phyloP scores from a whole-genome alignment of 2,329 filamentous ascomycete genomes.

The Xylaria sp. region DNA sequence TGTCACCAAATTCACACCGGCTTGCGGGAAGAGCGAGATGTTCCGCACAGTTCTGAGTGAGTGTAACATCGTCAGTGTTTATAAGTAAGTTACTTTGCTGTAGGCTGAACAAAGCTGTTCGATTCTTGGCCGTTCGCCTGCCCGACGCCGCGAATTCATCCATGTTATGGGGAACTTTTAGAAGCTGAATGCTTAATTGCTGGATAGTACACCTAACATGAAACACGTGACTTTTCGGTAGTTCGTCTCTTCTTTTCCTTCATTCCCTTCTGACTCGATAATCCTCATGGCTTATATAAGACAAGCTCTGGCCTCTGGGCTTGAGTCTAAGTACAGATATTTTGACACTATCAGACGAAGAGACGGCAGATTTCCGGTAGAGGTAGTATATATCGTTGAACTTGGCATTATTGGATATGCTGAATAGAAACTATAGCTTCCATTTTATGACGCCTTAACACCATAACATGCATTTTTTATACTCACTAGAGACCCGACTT shows the following conservation, averaged over 20 bases:
- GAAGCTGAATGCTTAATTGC: too few relatives aligned
- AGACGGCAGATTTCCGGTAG: neutral
- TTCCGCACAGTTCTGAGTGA: neutral
- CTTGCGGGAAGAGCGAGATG: neutral
- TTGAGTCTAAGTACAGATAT: too few relatives aligned
- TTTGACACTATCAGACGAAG: neutral
- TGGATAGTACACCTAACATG: too few relatives aligned
- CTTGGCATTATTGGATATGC: constrained; percentile 21
- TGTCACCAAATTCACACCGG: neutral
- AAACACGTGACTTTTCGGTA: too few relatives aligned
- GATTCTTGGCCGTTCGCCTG: neutral
- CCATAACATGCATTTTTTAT: constrained; percentile 33
- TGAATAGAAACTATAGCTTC: constrained; percentile 1
- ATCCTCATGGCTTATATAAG: neutral
- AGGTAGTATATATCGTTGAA: constrained; percentile 3
- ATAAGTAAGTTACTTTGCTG: neutral
- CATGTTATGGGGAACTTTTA: too few relatives aligned
- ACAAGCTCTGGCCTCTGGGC: neutral
- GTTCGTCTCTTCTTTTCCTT: too few relatives aligned
- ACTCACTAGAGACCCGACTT: neutral
- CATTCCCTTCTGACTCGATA: neutral
- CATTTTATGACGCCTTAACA: constrained; percentile 35
- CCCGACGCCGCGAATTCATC: too few relatives aligned
- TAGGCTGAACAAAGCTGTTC: neutral
- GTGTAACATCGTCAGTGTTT: too few relatives aligned